Evolutionary conservation across 2,329 filamentous ascomycete species (phyloP), one percentile per base, ranked within the genome.

Genomic region (Cytospora paraplurivora): DNA sequence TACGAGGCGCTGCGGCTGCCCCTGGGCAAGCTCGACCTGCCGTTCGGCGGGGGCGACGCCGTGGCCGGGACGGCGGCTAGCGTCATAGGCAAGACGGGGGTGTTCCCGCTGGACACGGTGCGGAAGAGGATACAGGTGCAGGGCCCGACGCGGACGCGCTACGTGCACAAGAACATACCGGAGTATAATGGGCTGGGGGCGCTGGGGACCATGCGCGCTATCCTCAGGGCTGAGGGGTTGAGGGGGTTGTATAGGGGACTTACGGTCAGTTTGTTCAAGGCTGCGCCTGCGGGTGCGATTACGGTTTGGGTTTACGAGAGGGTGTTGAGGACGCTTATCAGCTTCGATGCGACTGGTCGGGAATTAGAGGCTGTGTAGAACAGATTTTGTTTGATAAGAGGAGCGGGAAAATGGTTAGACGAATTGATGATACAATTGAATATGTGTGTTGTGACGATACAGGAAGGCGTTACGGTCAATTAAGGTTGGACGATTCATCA

Each of bases 271-370:
- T 77, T 99, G 72, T 75, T 98, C 69, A 99, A 99, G 80, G 92
- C 94, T 37, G 95, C 94, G 27, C 95, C 95, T n/a, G 88, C 91
- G 34, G 95, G 91, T 74, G 92, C 93, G 7, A 86, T 97, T 37
- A 97, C 93, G 0, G 91, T 97, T 82, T 97, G 93, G 92, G 96
- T 92, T 1, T 97, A 97, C 76, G 93, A 97, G 78, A 81, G 88
- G 71, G 85, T 85, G 19, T 78, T 97, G 77, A 83, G 80, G 57
- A 68, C 86, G 27, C 78, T 94, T 65, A 78, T 82, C 37, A 70
- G 70, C 19, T 65, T 77, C 51, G 75, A 78, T 3, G 67, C 73
- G 53, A 59, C 54, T 55, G 54, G 51, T 47, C n/a, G 63, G 67
- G 38, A 58, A 66, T 62, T 60, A 62, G 44, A 52, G 32, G 5